Evolutionary conservation across 176 grass and related monocot genomes (phyloP), one percentile per base, ranked within the genome.

Genomic region (Bothriochloa decipiens): DNA sequence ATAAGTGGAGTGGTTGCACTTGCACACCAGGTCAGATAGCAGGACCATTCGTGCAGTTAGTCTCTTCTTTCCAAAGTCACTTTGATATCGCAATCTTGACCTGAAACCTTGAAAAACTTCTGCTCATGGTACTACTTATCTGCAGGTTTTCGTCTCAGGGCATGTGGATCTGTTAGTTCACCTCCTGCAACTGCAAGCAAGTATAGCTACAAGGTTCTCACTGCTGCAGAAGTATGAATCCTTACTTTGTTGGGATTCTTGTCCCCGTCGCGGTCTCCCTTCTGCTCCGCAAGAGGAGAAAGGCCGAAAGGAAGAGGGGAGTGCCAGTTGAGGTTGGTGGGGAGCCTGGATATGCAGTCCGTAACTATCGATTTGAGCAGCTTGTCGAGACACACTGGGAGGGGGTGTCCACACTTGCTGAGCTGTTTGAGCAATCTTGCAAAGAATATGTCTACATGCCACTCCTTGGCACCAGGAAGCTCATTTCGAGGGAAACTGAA

Each of bases 341-440:
- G 49, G 93, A 98, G 6, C 87, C 89, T 50, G 96, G 91, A 26
- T 93, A 90, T 68, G 83, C 91, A 11, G 65, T 98, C 65, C 87
- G 96, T 12, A 98, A 93, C 75, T 80, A 91, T 67, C 91, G 91
- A 6, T 95, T 98, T 71, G 72, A 81, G 3, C 79, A 80, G 5
- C 96, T 86, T 7, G 89, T 95, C 22, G 91, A 90, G 61, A 93
- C 93, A 36, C 91, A 95, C 52, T 98, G 96, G 96, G 87, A 91
- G 62, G 96, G 96, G 3, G 68, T 98, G 74, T 75, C 76, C 35
- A 98, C 96, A 2, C 89, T 98, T 7, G 91, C 93, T 32, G 82
- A 95, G 63, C 83, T 98, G 13, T 98, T 98, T 22, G 96, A 93
- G 81, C 91, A 77, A 29, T 95, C 96, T 25, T 95, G 96, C 85